A percentile compares a stretch with the other conserved stretches of the same genome.
Conservation (phyloP, 495 filamentous ascomycete genomes). For the Lophiotrema nucula region DNA sequence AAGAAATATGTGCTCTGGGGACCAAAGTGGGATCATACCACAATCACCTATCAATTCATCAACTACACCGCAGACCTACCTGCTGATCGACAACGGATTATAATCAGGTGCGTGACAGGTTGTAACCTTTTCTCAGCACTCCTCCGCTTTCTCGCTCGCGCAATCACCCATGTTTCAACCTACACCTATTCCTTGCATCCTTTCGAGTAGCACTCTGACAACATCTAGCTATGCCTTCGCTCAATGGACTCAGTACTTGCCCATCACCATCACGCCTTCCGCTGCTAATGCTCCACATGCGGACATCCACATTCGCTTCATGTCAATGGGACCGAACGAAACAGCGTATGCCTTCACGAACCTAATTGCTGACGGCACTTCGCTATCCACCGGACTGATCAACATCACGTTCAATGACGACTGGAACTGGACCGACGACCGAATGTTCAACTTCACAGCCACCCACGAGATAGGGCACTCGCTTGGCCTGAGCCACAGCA, state of each 20-base stretch:
- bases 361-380: constrained; percentile 11
- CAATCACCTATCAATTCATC: constrained; percentile 23
- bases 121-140: no score
- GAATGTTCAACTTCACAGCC: constrained; percentile 22
- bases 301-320: constrained; percentile 26
- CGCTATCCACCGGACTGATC: constrained; percentile 18
- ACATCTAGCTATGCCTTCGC: constrained; percentile 11
- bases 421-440: constrained; percentile 29
- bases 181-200: neutral
- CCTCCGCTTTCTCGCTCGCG: no score
- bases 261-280: constrained; percentile 7
- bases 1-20: constrained; percentile 27
- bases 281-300: neutral
- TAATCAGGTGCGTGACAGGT: constrained; percentile 14
- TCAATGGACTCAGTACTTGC: constrained; percentile 16
- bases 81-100: constrained; percentile 8
- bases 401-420: constrained; percentile 32
- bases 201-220: neutral
- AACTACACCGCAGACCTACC: constrained; percentile 22
- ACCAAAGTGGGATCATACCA: constrained; percentile 29
- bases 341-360: constrained; percentile 19
- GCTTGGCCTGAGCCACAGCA: constrained; percentile 22
- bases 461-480: constrained; percentile 29
- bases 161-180: no score
- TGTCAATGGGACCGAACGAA: constrained; percentile 10